These are phyloP conservation scores for Papiliotrema flavescens DNA, from an alignment of 1,284 basidiomycete species.

Conservation along the genomic window DNA sequence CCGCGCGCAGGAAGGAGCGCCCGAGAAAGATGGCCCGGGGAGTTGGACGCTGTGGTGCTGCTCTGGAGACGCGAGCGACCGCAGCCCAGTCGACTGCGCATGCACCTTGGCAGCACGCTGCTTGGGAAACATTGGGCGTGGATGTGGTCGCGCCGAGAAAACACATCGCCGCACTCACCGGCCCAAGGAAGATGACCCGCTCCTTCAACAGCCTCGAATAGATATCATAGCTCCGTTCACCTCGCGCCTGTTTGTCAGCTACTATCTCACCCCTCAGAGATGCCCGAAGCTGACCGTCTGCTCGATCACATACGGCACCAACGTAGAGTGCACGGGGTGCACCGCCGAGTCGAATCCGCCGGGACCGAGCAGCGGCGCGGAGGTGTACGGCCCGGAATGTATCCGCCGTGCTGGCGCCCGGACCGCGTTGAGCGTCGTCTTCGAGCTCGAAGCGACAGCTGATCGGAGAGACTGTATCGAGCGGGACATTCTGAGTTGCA, in stretches of 20 bases:
- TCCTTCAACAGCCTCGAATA: constrained; percentile 86
- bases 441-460: not conserved
- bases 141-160: constrained; percentile 2
- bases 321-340: constrained; percentile 5
- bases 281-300: constrained; percentile 68
- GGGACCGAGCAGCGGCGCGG: not conserved
- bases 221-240: constrained; percentile 90
- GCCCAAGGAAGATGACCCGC: constrained; percentile 88
- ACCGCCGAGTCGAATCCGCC: constrained; percentile 6
- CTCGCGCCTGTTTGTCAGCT: constrained; percentile 63
- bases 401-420: not conserved
- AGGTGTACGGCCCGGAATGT: not conserved
- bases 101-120: too few species aligned
- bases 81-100: too few species aligned
- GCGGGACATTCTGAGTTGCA: too few species aligned
- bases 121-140: not conserved
- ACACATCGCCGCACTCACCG: too few species aligned
- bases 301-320: constrained; percentile 64
- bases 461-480: not conserved
- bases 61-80: too few species aligned
- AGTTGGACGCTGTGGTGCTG: too few species aligned
- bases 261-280: not conserved
- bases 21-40: too few species aligned
- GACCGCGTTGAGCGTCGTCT: not conserved
- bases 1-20: too few species aligned